Conservation (phyloP, 1,139 yeast genomes). For the Pichia sp. region DNA sequence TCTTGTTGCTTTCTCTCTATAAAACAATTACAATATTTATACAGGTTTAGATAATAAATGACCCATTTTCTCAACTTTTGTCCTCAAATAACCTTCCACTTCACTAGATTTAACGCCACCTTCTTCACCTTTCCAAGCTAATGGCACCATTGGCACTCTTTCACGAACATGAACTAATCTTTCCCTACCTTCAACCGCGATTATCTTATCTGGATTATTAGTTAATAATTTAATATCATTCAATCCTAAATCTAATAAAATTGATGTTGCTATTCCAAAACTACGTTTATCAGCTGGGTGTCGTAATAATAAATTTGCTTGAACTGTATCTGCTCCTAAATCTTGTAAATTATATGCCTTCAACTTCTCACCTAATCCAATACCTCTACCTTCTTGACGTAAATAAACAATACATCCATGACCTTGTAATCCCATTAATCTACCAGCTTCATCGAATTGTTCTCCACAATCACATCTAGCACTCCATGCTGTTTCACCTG, state of each 20-base stretch:
- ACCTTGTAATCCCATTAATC: constrained; percentile 78
- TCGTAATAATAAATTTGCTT: constrained; percentile 83
- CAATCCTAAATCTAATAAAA: constrained; percentile 74
- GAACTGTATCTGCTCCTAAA: constrained; percentile 96
- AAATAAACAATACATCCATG: constrained; percentile 92
- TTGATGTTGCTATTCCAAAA: constrained; percentile 90
- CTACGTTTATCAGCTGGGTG: constrained; percentile 97
- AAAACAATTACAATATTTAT: neutral
- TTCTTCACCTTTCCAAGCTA: constrained; percentile 68
- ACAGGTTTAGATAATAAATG: constrained; percentile 64
- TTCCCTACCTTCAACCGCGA: constrained; percentile 85
- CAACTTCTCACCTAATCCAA: constrained; percentile 92
- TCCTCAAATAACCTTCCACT: constrained; percentile 84
- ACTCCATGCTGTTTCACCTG: constrained; percentile 99
- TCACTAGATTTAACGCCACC: constrained; percentile 74
- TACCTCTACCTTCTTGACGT: constrained; percentile 97
- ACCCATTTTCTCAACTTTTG: constrained; percentile 96
- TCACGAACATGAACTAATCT: constrained; percentile 65
- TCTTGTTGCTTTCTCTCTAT: neutral
- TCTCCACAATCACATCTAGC: constrained; percentile 99
- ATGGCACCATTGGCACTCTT: constrained; percentile 93
- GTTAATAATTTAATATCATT: constrained; percentile 70
- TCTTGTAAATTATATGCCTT: constrained; percentile 97
- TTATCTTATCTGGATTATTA: constrained; percentile 92
- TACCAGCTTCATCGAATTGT: constrained; percentile 96